These are phyloP conservation scores for Eutrema salsugineum DNA, from an alignment of 441 rosid genomes.

Conservation along the genomic window DNA sequence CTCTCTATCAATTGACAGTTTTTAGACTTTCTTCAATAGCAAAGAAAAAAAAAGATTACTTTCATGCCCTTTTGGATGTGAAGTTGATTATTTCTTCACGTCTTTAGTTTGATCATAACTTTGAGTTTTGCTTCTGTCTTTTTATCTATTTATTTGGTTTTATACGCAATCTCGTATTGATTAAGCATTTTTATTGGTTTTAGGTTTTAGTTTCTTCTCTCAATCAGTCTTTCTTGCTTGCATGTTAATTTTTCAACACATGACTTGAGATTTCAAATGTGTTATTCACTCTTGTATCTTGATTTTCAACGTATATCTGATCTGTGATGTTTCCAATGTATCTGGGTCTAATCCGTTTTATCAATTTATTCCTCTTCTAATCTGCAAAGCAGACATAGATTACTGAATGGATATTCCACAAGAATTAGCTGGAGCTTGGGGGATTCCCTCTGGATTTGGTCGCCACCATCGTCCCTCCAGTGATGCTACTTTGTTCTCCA, in stretches of 20 bases:
- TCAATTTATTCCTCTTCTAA: neutral
- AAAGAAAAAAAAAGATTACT: neutral
- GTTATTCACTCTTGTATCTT: neutral
- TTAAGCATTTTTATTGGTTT: slow-evolving; percentile 5
- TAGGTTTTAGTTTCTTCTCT: slow-evolving; percentile 7
- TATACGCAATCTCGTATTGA: neutral
- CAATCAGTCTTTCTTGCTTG: slow-evolving; percentile 26
- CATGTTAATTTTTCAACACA: slow-evolving; percentile 31
- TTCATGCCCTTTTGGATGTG: slow-evolving; percentile 3
- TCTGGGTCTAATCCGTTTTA: neutral
- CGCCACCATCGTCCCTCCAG: slow-evolving; percentile 44
- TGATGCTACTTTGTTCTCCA: slow-evolving; percentile 78
- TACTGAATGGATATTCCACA: slow-evolving; percentile 33
- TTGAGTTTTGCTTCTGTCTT: neutral
- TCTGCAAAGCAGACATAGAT: slow-evolving; percentile 29
- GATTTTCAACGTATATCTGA: neutral
- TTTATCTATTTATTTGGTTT: neutral
- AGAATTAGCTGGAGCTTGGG: slow-evolving; percentile 46
- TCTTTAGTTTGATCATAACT: neutral
- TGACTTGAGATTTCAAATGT: slow-evolving; percentile 8
- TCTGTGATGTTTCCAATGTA: slow-evolving; percentile 4
- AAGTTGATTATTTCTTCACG: neutral
- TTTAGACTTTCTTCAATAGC: slow-evolving; percentile 2
- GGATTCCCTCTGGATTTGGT: slow-evolving; percentile 42
- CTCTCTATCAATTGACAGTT: neutral